These are phyloP conservation scores for Xylaria arbuscula DNA, from an alignment of 2,329 filamentous ascomycete species.

Conservation along the genomic window DNA sequence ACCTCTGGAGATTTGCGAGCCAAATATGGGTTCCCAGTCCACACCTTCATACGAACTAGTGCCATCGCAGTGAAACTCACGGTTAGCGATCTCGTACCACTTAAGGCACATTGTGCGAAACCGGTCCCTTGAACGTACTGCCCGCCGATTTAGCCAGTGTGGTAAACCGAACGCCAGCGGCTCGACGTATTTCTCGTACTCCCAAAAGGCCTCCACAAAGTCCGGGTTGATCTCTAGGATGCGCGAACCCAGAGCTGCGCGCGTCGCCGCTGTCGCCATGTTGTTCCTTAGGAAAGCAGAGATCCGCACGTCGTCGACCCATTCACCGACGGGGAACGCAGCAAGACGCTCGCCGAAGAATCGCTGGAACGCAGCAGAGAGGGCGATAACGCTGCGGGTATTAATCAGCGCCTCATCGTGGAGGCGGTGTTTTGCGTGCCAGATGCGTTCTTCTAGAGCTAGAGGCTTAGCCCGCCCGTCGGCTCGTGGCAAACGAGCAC, in stretches of 20 bases:
- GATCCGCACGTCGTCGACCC: not conserved
- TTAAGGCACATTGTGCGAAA: not conserved
- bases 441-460: not conserved
- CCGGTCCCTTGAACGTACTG: not conserved
- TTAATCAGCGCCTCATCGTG: not conserved
- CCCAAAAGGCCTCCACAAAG: constrained; percentile 6
- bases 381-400: not conserved
- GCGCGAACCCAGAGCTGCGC: not conserved
- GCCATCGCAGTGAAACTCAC: not conserved
- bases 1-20: not conserved
- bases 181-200: not conserved
- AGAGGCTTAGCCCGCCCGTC: not conserved
- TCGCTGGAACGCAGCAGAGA: not conserved
- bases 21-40: constrained; percentile 1
- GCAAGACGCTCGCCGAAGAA: not conserved
- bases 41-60: not conserved
- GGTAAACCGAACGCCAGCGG: not conserved
- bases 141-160: not conserved
- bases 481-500: not conserved
- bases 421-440: not conserved
- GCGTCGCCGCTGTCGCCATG: not conserved
- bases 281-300: not conserved
- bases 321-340: not conserved
- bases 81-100: constrained; percentile 1
- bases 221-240: not conserved